phyloP scores from a whole-genome alignment of 2,329 filamentous ascomycete species.

The Diaporthe citriasiana region DNA sequence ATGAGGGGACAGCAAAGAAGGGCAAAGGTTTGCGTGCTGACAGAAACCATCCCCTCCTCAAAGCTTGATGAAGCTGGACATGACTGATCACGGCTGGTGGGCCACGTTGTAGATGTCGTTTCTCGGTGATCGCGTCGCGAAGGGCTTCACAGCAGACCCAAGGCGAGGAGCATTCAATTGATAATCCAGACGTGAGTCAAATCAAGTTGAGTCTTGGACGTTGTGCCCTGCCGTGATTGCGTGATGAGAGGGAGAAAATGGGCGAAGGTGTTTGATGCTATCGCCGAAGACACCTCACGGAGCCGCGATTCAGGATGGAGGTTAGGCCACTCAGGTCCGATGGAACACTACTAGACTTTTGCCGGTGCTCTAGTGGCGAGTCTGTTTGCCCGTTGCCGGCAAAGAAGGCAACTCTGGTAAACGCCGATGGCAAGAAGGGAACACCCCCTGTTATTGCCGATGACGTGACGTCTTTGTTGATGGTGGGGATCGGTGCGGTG shows the following conservation, averaged over 20 bases:
- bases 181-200: background rate
- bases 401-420: constrained; percentile 2
- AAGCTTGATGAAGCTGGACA: background rate
- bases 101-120: no score
- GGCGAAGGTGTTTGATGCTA: background rate
- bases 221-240: background rate
- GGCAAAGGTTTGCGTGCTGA: background rate
- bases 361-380: constrained; percentile 23
- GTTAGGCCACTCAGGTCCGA: constrained; percentile 2
- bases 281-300: constrained; percentile 3
- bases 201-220: background rate
- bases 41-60: background rate
- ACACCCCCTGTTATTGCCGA: constrained; percentile 22
- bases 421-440: constrained; percentile 13
- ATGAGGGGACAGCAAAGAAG: background rate
- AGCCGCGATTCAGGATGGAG: constrained; percentile 11
- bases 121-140: background rate
- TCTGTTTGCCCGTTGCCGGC: constrained; percentile 17
- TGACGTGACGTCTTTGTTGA: constrained; percentile 23
- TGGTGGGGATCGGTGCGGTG: constrained; percentile 19
- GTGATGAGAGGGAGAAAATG: background rate
- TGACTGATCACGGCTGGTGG: background rate
- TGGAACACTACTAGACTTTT: constrained; percentile 7
- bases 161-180: background rate
- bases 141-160: background rate